Evolutionary conservation across 2,329 filamentous ascomycete species (phyloP).

Genomic region (Ustulina deusta): DNA sequence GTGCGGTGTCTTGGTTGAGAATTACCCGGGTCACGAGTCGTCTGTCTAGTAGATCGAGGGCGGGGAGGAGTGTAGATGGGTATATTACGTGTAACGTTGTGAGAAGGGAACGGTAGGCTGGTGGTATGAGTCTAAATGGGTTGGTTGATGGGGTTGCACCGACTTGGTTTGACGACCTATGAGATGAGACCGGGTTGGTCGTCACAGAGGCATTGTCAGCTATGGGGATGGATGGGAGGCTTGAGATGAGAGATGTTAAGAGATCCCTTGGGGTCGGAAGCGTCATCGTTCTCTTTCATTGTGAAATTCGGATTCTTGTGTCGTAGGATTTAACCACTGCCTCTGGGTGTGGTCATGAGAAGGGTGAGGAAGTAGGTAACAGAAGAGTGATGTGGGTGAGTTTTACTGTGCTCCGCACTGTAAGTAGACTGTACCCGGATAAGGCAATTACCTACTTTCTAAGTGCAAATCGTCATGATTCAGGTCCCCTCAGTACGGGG

Average conservation of each 20-base stretch:
- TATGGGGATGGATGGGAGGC: conserved; percentile 53
- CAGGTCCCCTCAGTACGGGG: too few relatives aligned
- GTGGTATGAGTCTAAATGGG: conserved; percentile 53
- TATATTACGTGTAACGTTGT: conserved; percentile 87
- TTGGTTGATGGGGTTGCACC: conserved; percentile 42
- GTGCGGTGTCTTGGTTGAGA: conserved; percentile 29
- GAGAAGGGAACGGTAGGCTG: conserved; percentile 67
- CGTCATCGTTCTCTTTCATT: conserved; percentile 42
- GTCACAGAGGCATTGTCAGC: conserved; percentile 35
- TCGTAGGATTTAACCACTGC: not conserved
- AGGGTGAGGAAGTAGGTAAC: not conserved
- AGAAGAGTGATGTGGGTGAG: too few relatives aligned
- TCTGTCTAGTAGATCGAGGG: conserved; percentile 88
- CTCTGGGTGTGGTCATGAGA: not conserved
- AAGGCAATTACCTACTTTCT: not conserved
- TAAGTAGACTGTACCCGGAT: conserved; percentile 2
- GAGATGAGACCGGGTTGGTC: conserved; percentile 37
- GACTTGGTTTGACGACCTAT: conserved; percentile 16
- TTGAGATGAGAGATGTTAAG: conserved; percentile 62
- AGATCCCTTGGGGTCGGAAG: conserved; percentile 58
- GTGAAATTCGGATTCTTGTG: not conserved
- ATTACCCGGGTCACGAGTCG: conserved; percentile 72
- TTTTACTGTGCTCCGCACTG: conserved; percentile 12
- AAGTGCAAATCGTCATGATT: not conserved
- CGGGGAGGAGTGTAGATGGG: conserved; percentile 82